Evolutionary conservation across 129 eudicot species (phyloP), one percentile per base, ranked within the genome.

Genomic region (Dittrichia graveolens): DNA sequence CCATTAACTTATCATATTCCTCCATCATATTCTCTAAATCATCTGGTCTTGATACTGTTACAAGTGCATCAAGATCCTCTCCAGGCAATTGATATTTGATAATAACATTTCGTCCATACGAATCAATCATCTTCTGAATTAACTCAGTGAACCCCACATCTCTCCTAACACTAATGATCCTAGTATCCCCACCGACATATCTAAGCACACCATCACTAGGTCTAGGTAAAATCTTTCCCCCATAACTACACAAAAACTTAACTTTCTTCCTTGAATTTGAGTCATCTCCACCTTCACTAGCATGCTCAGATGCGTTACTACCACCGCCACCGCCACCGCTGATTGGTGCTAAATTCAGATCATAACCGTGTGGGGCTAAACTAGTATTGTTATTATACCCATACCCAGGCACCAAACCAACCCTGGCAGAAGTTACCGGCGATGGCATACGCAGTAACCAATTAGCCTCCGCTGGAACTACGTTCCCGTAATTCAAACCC

Each of bases 21-120:
- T 93, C 98, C 96, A 93, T 87, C 98, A 93, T 87, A 77, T 89
- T 89, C 57, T 83, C 95, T 49, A 93, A 82, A 83, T 93, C 98
- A 80, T 93, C 96, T 6, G 85, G 79, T 65, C 92, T 79, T 0
- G 96, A 85, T 82, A 93, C 96, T 0, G 95, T 81, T 6, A 93
- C 95, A 65, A 93, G 92, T 12, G 96, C 88, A 69, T 92, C 98
- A 63, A 92, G 89, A 77, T 89, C 98, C 83, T 93, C 98, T 11
- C 86, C 95, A 0, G 98, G 98, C 70, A 93, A 84, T 76, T 93
- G 98, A 72, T 89, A 93, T 84, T 93, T 93, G 14, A 93, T 80
- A 60, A 75, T 81, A 69, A 84, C 84, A 80, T 76, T 81, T 50
- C 81, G 88, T 4, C 83, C 87, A 68, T 78, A 85, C 6, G 75